A percentile compares a stretch with the other conserved stretches of the same genome.
Conservation (phyloP, 2,329 filamentous ascomycete species). For the Cytospora mali region DNA sequence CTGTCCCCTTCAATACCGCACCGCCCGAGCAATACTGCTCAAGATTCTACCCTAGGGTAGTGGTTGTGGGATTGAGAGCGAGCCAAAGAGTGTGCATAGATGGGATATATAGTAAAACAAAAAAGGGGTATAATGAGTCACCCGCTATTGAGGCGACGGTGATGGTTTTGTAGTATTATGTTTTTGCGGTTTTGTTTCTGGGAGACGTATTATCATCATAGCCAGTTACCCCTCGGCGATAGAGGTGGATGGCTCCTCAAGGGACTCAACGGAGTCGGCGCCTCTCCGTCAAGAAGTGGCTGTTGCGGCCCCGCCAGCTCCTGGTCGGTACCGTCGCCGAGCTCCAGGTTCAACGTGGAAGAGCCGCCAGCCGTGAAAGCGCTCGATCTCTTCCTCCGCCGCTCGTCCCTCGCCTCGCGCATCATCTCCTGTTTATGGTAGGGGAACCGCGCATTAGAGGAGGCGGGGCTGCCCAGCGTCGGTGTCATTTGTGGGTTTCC, state of each 20-base stretch:
- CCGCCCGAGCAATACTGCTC: neutral
- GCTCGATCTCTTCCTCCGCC: neutral
- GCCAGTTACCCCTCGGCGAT: conserved; percentile 13
- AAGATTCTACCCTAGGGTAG: too few species aligned
- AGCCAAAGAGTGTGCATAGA: neutral
- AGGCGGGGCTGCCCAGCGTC: neutral
- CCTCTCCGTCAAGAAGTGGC: neutral
- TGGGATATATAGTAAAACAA: neutral
- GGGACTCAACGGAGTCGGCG: conserved; percentile 22
- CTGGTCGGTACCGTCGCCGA: neutral
- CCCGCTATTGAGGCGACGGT: neutral
- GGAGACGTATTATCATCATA: neutral
- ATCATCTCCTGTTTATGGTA: conserved; percentile 9
- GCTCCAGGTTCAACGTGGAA: neutral
- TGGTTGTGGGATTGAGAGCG: neutral
- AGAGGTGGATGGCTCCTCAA: conserved; percentile 22
- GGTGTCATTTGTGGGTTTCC: neutral
- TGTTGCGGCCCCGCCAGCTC: neutral
- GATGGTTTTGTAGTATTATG: neutral
- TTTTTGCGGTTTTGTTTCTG: too few species aligned
- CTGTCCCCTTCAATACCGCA: neutral
- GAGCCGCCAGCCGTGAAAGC: conserved; percentile 5
- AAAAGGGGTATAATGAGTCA: neutral
- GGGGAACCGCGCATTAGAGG: neutral
- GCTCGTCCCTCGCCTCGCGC: conserved; percentile 5